These are phyloP conservation scores for Gardenia jasminoides DNA, from an alignment of 257 asterid species.

Conservation along the genomic window DNA sequence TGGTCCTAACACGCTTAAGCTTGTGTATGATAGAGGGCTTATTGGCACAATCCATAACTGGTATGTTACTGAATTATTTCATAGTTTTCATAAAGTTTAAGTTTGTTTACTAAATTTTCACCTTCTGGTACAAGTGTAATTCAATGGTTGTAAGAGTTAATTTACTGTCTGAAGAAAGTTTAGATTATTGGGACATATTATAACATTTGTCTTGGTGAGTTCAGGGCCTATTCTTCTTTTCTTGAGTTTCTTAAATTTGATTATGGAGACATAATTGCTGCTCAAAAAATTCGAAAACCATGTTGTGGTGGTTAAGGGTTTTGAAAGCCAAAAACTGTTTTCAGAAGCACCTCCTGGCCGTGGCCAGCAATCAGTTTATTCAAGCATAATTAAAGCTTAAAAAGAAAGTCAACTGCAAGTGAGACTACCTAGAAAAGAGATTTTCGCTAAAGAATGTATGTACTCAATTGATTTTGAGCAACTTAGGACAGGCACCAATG, in stretches of 20 bases:
- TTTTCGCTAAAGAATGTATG: background rate
- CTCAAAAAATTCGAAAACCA: background rate
- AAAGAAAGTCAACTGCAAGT: background rate
- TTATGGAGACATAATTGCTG: background rate
- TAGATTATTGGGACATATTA: background rate
- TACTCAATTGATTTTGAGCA: background rate
- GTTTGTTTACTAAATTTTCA: background rate
- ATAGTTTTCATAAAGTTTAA: background rate
- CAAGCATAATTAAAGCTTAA: background rate
- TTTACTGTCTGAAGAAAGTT: background rate
- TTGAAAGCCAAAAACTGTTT: background rate
- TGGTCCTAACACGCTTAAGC: slow-evolving; percentile 91
- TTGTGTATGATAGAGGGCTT: slow-evolving; percentile 84
- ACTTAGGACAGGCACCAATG: background rate
- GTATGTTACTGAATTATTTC: slow-evolving; percentile 38
- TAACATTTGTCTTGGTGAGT: background rate
- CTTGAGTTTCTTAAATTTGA: background rate
- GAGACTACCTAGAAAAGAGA: background rate
- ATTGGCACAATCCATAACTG: slow-evolving; percentile 85
- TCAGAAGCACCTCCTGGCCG: background rate
- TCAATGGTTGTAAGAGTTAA: background rate
- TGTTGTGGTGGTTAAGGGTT: background rate
- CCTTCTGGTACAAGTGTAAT: background rate
- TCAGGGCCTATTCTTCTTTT: background rate
- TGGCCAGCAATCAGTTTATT: background rate